Evolutionary conservation across 148 eudicot species (phyloP), one percentile per base, ranked within the genome.

Genomic region (Fagopyrum tataricum): DNA sequence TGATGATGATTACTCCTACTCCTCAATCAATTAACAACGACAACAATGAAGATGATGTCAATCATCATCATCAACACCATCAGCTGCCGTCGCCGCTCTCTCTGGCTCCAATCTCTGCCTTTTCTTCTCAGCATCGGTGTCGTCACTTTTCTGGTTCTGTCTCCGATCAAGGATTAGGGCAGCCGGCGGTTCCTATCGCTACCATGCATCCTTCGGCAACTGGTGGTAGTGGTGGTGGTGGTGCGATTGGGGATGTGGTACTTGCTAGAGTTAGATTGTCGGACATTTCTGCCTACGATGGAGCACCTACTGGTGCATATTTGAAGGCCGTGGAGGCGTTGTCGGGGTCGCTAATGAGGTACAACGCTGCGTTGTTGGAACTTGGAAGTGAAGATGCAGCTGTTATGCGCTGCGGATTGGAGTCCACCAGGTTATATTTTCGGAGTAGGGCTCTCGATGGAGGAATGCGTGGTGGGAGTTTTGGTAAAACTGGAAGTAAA

Each of bases 331-430:
- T 92, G 51, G 93, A 90, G 75, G 76, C 89, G 7, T 58, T 90
- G 31, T 87, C 91, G 0, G 85, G 78, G 40, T 92, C 98, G 24
- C 81, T 92, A 6, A 87, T 71, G 85, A 81, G 90, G 79, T 77
- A 84, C 72, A 92, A 92, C 72, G 93, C 90, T 0, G 98, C 81
- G 0, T 75, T 92, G 26, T 78, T 92, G 46, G 93, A 90, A 83
- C 87, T 92, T 10, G 91, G 85, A 26, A 44, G 75, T 20, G 83
- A 89, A 9, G 96, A 85, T 70, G 83, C 89, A 18, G 90, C 96
- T 24, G 26, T 90, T 69, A 58, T 92, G 74, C 76, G 93, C 64
- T 92, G 96, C 41, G 96, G 93, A 4, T 78, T 92, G 76, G 96
- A 90, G 75, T 74, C 91, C 0, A 78, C 90, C 2, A 82, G 91